Evolutionary conservation across 2,329 filamentous ascomycete species (phyloP).

Genomic region (Cladosporium sp.): DNA sequence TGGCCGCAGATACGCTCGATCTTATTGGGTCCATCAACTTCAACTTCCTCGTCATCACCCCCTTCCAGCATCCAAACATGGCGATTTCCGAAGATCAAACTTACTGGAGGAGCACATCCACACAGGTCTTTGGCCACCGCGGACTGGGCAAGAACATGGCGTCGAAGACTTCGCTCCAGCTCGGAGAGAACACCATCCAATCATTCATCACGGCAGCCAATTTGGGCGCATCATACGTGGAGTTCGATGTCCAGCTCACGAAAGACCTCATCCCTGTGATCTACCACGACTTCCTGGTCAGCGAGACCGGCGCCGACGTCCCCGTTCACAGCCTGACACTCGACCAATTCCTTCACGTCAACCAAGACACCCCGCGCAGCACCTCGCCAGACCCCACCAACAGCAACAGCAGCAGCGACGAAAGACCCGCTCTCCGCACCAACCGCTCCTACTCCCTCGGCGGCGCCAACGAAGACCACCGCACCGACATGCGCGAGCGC

Average conservation of each 20-base stretch:
- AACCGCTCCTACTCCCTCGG: slow-evolving; percentile 58
- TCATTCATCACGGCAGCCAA: slow-evolving; percentile 97
- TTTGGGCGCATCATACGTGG: slow-evolving; percentile 69
- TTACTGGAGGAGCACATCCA: slow-evolving; percentile 91
- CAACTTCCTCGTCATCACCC: slow-evolving; percentile 92
- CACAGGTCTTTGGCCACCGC: slow-evolving; percentile 72
- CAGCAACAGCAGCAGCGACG: slow-evolving; percentile 17
- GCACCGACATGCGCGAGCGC: slow-evolving; percentile 65
- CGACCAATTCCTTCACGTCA: slow-evolving; percentile 92
- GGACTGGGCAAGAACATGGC: slow-evolving; percentile 86
- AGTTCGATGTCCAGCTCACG: slow-evolving; percentile 90
- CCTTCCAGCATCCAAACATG: slow-evolving; percentile 92
- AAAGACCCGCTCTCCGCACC: not conserved
- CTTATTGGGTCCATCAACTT: slow-evolving; percentile 95
- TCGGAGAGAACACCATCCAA: slow-evolving; percentile 91
- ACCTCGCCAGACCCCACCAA: slow-evolving; percentile 43
- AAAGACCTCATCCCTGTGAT: slow-evolving; percentile 98
- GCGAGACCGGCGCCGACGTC: slow-evolving; percentile 94
- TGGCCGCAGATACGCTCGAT: slow-evolving; percentile 74
- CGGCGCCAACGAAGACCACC: slow-evolving; percentile 36
- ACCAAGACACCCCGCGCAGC: slow-evolving; percentile 45
- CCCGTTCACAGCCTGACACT: slow-evolving; percentile 92
- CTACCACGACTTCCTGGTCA: slow-evolving; percentile 97
- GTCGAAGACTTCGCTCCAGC: slow-evolving; percentile 78
- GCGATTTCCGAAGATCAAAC: slow-evolving; percentile 84